Evolutionary conservation across 2,329 filamentous ascomycete species (phyloP), one percentile per base, ranked within the genome.

Genomic region (Ceratocystiopsis sp.): DNA sequence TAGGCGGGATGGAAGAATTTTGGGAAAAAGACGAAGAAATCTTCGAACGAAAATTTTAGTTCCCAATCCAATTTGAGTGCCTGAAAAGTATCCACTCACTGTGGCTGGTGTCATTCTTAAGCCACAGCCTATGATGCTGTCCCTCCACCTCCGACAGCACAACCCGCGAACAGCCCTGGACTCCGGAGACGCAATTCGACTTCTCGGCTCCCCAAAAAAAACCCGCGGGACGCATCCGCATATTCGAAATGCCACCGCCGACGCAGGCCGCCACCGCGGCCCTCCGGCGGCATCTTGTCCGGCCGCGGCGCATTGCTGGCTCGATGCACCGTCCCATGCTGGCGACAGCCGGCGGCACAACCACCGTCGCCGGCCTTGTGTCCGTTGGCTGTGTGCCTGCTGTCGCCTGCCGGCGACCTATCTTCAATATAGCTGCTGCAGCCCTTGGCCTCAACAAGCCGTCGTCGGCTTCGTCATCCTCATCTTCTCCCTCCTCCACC

Each of bases 381-480:
- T 11, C 25, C 10, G 6, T 29, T 8, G 25, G 34, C 34, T 15
- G 34, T 5, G 33, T 35, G 4, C 33, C 34, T 35, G n/a, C 15
- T 10, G n/a, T 15, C 35, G 8, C 14, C 18, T 10, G 33, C 34
- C 39, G 46, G 35, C 50, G 55, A 41, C 50, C 57, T n/a, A 49
- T 57, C 44, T 61, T 61, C 40, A 52, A 53, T 50, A 51, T 57
- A 19, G 45, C 38, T 12, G 36, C 45, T 7, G 44, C 42, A 32
- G 40, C 41, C 16, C 32, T 48, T 39, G 32, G 37, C 17, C 37
- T 21, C 2, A 17, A 18, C 37, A 16, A 34, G 49, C 48, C 51
- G 33, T 19, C 53, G 45, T 56, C 47, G 51, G 59, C 59, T 83
- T 87, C 56, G 74, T 66, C 50, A 69, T 96, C 45, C 75, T 72